A percentile compares a stretch with the other conserved stretches of the same genome.
Evolutionary conservation across 257 asterid genomes (phyloP).

Genomic region (Solanum okadae): DNA sequence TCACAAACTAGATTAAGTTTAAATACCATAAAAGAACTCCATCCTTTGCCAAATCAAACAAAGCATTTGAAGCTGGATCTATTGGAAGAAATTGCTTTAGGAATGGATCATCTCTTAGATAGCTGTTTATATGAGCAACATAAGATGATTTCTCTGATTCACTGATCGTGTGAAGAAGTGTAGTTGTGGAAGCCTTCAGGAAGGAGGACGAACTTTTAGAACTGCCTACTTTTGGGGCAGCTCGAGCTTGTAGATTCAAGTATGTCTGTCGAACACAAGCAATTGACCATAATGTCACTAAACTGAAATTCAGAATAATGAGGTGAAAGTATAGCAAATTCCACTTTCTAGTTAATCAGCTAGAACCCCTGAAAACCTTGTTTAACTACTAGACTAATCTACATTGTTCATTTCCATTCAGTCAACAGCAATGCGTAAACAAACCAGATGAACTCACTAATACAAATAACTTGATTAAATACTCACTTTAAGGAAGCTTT

Average conservation of each 20-base stretch:
- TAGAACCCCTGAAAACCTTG: not conserved
- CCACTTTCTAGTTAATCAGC: not conserved
- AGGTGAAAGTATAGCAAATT: not conserved
- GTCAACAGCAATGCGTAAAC: not conserved
- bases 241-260: constrained; percentile 69
- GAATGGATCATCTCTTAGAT: constrained; percentile 90
- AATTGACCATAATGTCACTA: constrained; percentile 8
- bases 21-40: constrained; percentile 88
- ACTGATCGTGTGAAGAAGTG: constrained; percentile 79
- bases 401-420: not conserved
- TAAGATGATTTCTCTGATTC: constrained; percentile 82
- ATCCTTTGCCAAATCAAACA: constrained; percentile 84
- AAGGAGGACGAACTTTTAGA: constrained; percentile 58
- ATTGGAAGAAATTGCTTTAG: constrained; percentile 88
- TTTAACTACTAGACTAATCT: not conserved
- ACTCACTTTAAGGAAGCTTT: constrained; percentile 87
- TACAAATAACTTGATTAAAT: not conserved
- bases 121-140: constrained; percentile 93
- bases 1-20: constrained; percentile 2
- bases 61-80: constrained; percentile 58
- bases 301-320: constrained; percentile 1
- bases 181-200: constrained; percentile 82
- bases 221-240: constrained; percentile 46
- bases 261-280: constrained; percentile 46
- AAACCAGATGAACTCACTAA: not conserved